phyloP scores from a whole-genome alignment of 305 asterid genomes.

The Striga hermonthica region DNA sequence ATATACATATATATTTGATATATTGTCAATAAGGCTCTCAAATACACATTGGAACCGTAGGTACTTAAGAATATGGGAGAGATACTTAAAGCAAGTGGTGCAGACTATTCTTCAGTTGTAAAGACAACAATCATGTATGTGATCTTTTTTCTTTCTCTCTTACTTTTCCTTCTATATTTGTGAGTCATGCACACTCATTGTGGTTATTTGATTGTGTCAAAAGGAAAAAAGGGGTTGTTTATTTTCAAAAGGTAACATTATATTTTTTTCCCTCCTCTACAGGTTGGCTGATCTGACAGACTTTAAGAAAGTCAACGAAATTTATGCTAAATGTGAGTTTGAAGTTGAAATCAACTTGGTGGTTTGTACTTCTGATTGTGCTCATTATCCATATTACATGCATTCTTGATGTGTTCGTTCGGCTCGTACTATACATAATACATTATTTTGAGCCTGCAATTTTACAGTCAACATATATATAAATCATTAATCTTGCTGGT shows the following conservation, averaged over 20 bases:
- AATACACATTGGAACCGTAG: conserved; percentile 29
- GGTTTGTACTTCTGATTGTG: not conserved
- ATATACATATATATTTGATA: too few relatives aligned
- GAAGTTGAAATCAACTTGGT: conserved; percentile 18
- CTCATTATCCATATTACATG: not conserved
- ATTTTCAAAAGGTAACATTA: conserved; percentile 13
- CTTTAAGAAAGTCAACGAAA: conserved; percentile 80
- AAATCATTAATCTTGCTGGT: not conserved
- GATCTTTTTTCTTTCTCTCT: not conserved
- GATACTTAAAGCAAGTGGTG: conserved; percentile 57
- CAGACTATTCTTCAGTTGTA: conserved; percentile 54
- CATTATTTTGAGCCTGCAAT: not conserved
- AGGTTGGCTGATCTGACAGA: conserved; percentile 93
- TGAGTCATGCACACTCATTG: not conserved
- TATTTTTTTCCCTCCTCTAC: conserved; percentile 27
- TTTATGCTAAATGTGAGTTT: conserved; percentile 81
- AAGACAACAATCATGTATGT: conserved; percentile 61
- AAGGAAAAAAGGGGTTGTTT: not conserved
- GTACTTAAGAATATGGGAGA: conserved; percentile 59
- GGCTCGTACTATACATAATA: too few relatives aligned
- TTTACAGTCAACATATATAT: not conserved
- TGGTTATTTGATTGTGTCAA: not conserved
- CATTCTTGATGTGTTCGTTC: not conserved
- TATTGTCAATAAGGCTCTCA: not conserved
- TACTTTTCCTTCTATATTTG: too few relatives aligned